Conservation (phyloP, 768 basidiomycete genomes). For the Collybia mongolica region DNA sequence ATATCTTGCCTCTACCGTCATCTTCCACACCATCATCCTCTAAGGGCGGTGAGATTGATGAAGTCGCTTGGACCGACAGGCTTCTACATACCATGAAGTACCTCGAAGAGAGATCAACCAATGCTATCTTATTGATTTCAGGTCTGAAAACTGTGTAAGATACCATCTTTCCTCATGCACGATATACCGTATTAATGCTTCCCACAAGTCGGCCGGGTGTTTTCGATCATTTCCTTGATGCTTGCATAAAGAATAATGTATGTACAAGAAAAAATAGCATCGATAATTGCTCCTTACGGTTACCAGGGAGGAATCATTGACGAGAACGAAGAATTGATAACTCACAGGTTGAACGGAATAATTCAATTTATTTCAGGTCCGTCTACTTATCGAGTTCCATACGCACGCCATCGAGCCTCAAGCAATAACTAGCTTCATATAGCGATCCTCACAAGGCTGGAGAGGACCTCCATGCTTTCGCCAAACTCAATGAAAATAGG, state of each 20-base stretch:
- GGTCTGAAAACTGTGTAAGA: conserved; percentile 53
- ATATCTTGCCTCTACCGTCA: conserved; percentile 78
- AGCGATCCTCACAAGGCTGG: conserved; percentile 71
- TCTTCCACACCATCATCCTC: conserved; percentile 40
- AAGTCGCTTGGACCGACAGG: conserved; percentile 82
- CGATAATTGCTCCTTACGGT: not conserved
- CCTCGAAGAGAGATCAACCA: conserved; percentile 59
- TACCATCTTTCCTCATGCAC: not conserved
- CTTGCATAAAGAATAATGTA: conserved; percentile 84
- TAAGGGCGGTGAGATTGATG: conserved; percentile 63
- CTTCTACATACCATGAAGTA: conserved; percentile 70
- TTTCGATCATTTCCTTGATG: conserved; percentile 68
- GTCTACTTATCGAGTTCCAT: conserved; percentile 17
- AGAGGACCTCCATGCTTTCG: conserved; percentile 82
- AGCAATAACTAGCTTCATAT: conserved; percentile 40
- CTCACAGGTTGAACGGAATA: conserved; percentile 49
- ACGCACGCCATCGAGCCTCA: conserved; percentile 1
- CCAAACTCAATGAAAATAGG: conserved; percentile 81
- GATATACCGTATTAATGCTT: conserved; percentile 2
- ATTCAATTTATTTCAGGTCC: conserved; percentile 63
- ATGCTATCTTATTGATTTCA: conserved; percentile 57
- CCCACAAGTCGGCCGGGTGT: conserved; percentile 59
- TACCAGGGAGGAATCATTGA: conserved; percentile 88
- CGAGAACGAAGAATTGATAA: conserved; percentile 67
- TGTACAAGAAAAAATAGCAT: conserved; percentile 20